These are phyloP conservation scores for Globisporangium irregulare DNA, from an alignment of 352 stramenopile species.

Conservation along the genomic window DNA sequence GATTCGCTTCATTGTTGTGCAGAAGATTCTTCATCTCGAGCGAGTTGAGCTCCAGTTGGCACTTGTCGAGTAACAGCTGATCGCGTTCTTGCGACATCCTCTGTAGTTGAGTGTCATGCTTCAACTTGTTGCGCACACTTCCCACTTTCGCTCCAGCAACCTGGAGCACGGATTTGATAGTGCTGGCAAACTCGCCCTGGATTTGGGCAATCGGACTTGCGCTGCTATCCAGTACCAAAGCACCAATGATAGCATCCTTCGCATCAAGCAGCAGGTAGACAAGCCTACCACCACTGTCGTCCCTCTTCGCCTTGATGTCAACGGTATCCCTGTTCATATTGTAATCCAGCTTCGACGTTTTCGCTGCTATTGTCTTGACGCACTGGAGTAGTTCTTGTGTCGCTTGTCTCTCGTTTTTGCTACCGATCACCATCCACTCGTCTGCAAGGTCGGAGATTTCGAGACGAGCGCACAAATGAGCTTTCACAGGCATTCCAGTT, in stretches of 20 bases:
- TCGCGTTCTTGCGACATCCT: background rate
- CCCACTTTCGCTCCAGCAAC: background rate
- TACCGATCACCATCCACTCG: constrained; percentile 6
- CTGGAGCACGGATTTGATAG: background rate
- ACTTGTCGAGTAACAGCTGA: constrained; percentile 11
- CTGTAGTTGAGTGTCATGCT: background rate
- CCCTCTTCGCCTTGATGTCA: background rate
- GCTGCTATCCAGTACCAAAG: background rate
- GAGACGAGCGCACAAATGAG: background rate
- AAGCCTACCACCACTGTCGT: background rate
- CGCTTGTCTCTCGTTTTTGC: background rate
- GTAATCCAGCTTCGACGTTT: background rate
- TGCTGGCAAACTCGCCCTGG: background rate
- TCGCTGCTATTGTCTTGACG: background rate
- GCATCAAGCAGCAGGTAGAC: constrained; percentile 2
- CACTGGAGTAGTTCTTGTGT: constrained; percentile 3
- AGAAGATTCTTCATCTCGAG: constrained; percentile 19
- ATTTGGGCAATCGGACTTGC: background rate
- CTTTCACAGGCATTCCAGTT: background rate
- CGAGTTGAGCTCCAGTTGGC: constrained; percentile 13
- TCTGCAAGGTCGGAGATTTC: background rate
- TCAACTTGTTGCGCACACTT: background rate
- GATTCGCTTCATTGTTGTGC: constrained; percentile 11
- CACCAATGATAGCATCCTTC: background rate
- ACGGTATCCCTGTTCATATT: background rate